Conservation (phyloP, 2,329 filamentous ascomycete genomes). For the Microdochium paspali region DNA sequence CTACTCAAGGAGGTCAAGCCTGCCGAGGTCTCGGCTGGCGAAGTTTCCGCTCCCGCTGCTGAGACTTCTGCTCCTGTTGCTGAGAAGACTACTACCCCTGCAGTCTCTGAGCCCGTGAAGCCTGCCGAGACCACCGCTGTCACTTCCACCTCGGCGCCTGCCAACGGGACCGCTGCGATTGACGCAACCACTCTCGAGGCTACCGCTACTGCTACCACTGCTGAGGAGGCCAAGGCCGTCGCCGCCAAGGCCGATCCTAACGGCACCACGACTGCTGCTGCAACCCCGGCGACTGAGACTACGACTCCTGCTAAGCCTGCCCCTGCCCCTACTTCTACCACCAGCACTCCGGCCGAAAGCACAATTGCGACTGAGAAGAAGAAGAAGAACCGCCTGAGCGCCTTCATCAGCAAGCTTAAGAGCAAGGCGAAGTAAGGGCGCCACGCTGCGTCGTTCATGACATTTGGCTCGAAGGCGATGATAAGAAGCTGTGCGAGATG, state of each 20-base stretch:
- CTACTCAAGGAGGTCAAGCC: slow-evolving; percentile 55
- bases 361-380: slow-evolving; percentile 43
- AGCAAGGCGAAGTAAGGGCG: slow-evolving; percentile 26
- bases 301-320: slow-evolving; percentile 12
- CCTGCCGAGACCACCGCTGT: too few relatives aligned
- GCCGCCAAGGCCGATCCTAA: slow-evolving; percentile 9
- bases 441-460: slow-evolving; percentile 2
- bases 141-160: not conserved
- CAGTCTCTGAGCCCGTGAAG: not conserved
- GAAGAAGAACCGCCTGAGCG: slow-evolving; percentile 57
- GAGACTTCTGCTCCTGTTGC: slow-evolving; percentile 4
- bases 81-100: slow-evolving; percentile 5
- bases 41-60: slow-evolving; percentile 5
- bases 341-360: slow-evolving; percentile 20
- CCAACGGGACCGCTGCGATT: not conserved
- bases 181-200: slow-evolving; percentile 1
- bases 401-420: slow-evolving; percentile 50
- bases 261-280: slow-evolving; percentile 7
- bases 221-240: slow-evolving; percentile 2
- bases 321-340: slow-evolving; percentile 5
- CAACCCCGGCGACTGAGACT: slow-evolving; percentile 4
- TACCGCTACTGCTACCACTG: not conserved
- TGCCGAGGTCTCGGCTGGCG: slow-evolving; percentile 18
- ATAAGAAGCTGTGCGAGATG: not conserved
- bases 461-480: not conserved